A percentile compares a stretch with the other conserved stretches of the same genome.
phyloP scores from a whole-genome alignment of 306 rosid genomes.

The Trichosanthes truncata region DNA sequence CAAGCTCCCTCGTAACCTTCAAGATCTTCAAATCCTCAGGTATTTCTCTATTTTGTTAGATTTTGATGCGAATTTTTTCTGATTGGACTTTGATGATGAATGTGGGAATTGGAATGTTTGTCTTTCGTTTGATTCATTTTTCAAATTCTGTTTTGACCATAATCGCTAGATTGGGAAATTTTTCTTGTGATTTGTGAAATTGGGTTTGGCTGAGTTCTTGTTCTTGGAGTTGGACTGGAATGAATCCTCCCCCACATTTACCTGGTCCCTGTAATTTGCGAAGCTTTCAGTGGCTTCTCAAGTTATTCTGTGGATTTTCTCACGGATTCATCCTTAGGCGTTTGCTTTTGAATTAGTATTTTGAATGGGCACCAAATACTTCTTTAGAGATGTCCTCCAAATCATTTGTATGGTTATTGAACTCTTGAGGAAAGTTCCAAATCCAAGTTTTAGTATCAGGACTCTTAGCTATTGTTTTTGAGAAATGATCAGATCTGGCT shows the following conservation, averaged over 20 bases:
- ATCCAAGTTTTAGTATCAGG: background rate
- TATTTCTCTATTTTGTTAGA: conserved; percentile 8
- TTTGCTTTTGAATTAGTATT: conserved; percentile 41
- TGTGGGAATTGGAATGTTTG: background rate
- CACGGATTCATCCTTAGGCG: conserved; percentile 23
- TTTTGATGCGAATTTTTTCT: background rate
- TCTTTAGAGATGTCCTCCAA: background rate
- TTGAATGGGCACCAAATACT: background rate
- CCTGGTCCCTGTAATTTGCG: conserved; percentile 43
- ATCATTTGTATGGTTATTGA: background rate
- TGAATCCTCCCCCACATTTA: conserved; percentile 69
- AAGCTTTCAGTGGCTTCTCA: conserved; percentile 52
- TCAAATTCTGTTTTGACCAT: conserved; percentile 33
- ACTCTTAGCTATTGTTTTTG: background rate
- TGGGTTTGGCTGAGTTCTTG: conserved; percentile 37
- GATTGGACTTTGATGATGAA: background rate
- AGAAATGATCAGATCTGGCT: background rate
- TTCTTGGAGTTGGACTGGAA: conserved; percentile 54
- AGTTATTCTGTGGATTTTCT: conserved; percentile 51
- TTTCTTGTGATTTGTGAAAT: conserved; percentile 56
- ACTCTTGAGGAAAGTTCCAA: background rate
- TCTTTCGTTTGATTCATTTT: conserved; percentile 22
- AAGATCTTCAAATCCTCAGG: conserved; percentile 81
- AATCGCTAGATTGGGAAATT: conserved; percentile 45
- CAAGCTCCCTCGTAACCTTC: conserved; percentile 77